Percentiles rank a stretch among this genome's conserved stretches.
phyloP scores from a whole-genome alignment of 169 alveolate genomes.

The Plasmodium adleri region DNA sequence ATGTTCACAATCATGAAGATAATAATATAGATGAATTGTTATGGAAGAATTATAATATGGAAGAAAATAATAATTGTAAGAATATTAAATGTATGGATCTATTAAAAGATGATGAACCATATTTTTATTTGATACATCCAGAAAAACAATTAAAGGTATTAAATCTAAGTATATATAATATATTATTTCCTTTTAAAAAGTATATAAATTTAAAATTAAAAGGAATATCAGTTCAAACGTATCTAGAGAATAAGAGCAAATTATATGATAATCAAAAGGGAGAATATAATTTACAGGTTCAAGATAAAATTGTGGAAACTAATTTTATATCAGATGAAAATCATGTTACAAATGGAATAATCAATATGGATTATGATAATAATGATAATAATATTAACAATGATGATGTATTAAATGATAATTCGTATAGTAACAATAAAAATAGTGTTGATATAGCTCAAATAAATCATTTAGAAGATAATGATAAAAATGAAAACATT shows the following conservation, averaged over 20 bases:
- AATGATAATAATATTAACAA: neutral
- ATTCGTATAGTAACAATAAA: neutral
- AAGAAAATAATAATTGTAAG: constrained; percentile 5
- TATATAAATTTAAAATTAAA: constrained; percentile 53
- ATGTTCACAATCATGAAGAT: constrained; percentile 6
- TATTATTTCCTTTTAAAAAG: constrained; percentile 61
- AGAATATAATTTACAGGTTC: neutral
- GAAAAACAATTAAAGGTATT: constrained; percentile 23
- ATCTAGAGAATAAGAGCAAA: constrained; percentile 4
- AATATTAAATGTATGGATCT: constrained; percentile 14
- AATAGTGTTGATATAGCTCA: constrained; percentile 1
- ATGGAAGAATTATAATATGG: constrained; percentile 11
- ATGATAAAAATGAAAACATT: constrained; percentile 5
- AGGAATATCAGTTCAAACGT: constrained; percentile 10
- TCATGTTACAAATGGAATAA: neutral
- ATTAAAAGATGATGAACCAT: constrained; percentile 43
- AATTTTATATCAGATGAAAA: neutral
- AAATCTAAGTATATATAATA: constrained; percentile 57
- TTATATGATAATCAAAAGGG: neutral
- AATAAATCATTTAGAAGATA: neutral
- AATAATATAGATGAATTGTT: constrained; percentile 17
- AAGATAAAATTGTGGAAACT: neutral
- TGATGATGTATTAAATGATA: neutral
- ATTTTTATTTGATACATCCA: constrained; percentile 66
- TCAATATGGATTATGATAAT: constrained; percentile 4